phyloP scores from a whole-genome alignment of 768 basidiomycete genomes.

The Auricularia sp. region DNA sequence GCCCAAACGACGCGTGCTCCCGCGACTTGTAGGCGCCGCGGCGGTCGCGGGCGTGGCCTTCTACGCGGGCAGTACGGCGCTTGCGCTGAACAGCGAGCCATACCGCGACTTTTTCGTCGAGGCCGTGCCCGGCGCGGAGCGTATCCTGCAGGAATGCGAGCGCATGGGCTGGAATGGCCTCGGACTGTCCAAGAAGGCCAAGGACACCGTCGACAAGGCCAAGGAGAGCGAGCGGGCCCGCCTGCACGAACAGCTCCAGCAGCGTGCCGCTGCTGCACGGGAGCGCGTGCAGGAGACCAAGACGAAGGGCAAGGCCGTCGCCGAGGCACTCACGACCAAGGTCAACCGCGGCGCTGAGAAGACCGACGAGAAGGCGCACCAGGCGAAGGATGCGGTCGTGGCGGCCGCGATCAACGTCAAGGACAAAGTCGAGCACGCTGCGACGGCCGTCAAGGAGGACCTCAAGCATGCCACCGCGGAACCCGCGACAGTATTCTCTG shows the following conservation, averaged over 20 bases:
- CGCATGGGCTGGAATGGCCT: conserved; percentile 59
- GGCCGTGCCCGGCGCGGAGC: conserved; percentile 65
- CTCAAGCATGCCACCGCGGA: neutral
- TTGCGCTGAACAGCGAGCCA: conserved; percentile 61
- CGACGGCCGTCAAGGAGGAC: conserved; percentile 1
- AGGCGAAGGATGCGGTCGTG: neutral
- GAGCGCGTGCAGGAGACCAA: conserved; percentile 28
- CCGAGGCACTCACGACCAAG: conserved; percentile 38
- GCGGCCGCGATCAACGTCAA: neutral
- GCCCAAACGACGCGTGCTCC: conserved; percentile 45
- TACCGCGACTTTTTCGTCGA: conserved; percentile 85
- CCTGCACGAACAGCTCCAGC: conserved; percentile 41
- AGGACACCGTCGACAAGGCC: conserved; percentile 15
- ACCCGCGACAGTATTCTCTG: conserved; percentile 28
- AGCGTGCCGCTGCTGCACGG: conserved; percentile 37
- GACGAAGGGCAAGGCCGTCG: conserved; percentile 33
- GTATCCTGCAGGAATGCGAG: conserved; percentile 75
- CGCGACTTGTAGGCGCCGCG: conserved; percentile 57
- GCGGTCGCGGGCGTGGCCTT: conserved; percentile 60
- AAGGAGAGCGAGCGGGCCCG: conserved; percentile 28
- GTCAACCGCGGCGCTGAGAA: conserved; percentile 28
- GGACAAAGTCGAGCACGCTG: neutral
- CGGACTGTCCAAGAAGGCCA: conserved; percentile 10
- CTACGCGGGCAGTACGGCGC: conserved; percentile 73
- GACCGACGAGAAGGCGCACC: conserved; percentile 27